Evolutionary conservation across 2,329 filamentous ascomycete species (phyloP).

Genomic region (Colletotrichum magnum): DNA sequence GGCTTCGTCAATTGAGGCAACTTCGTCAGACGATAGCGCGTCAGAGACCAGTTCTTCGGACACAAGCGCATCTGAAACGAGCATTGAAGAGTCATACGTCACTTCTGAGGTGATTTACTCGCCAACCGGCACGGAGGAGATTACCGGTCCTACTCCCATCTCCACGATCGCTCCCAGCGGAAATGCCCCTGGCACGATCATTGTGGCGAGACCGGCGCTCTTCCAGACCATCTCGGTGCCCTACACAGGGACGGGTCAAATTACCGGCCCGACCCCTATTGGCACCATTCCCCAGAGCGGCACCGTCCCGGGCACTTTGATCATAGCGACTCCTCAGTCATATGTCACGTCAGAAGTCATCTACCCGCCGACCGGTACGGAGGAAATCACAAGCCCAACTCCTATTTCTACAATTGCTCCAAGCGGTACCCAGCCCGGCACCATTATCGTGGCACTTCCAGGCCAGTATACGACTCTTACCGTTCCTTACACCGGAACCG

Average conservation of each 20-base stretch:
- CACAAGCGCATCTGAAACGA: neutral
- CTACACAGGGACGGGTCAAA: conserved; percentile 2
- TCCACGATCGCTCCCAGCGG: conserved; percentile 26
- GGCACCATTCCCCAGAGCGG: conserved; percentile 11
- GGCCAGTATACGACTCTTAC: neutral
- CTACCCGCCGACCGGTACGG: neutral
- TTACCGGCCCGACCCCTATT: conserved; percentile 13
- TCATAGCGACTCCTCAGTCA: conserved; percentile 7
- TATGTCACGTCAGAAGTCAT: neutral
- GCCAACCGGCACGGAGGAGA: conserved; percentile 18
- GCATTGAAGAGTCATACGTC: neutral
- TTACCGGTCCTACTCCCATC: conserved; percentile 14
- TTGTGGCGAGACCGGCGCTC: conserved; percentile 18
- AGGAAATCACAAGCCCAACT: neutral
- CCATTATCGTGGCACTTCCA: conserved; percentile 2
- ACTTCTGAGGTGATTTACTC: conserved; percentile 28
- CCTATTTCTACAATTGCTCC: conserved; percentile 9
- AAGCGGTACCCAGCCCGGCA: neutral
- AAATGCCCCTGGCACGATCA: conserved; percentile 24
- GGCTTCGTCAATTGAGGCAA: neutral
- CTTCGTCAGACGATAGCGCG: neutral
- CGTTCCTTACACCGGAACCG: neutral
- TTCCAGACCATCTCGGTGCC: conserved; percentile 21
- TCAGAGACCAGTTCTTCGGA: neutral
- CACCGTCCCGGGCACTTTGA: conserved; percentile 16